Base-by-base conservation (phyloP, 225 moss, liverwort and hornwort genomes). In the Marchantia polymorpha region DNA sequence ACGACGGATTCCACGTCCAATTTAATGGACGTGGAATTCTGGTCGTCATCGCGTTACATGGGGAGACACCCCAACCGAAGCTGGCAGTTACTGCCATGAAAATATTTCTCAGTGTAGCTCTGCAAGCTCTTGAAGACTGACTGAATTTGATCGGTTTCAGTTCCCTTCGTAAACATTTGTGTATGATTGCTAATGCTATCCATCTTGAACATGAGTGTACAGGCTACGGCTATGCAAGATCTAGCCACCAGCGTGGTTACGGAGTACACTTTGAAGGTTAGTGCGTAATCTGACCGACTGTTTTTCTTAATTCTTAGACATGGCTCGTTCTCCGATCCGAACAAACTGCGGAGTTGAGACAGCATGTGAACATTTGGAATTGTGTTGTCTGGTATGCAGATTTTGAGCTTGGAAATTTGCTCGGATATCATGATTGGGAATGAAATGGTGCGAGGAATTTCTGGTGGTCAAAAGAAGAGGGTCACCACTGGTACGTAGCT, bases 401-500 rank as follows among this genome's bases (percentile, higher is more conserved):
- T 96, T 29, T 58, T 96, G 81, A 93, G 93, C 12, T 78, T 96
- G 72, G 96, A 96, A 66, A 89, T 93, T 49, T 96, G 96, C 59
- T 88, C 93, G 26, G 96, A 96, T 75, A 90, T 79, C 23, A 22
- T 89, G 68, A 89, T 93, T 10, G 96, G 96, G 72, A 90, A 93
- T 69, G 90, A 88, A 0, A 90, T 96, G 96, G 81, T 82, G 12
- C 90, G 96, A 59, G 96, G 96, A 53, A 93, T 96, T 58, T 96
- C 96, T 13, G 96, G 95, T 67, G 95, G 95, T 60, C 95, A 96
- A 79, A 93, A 89, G 86, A 92, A 91, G 75, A 82, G 95, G 10
- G 93, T 93, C 14, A 96, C 96, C 22, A 93, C 92, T 23, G 95
- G 95, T 90, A 74, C 46, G 83, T 30, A 30, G 10, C 31, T 30